phyloP scores from a whole-genome alignment of 2,329 filamentous ascomycete species.

The Colletotrichum tropicicola region DNA sequence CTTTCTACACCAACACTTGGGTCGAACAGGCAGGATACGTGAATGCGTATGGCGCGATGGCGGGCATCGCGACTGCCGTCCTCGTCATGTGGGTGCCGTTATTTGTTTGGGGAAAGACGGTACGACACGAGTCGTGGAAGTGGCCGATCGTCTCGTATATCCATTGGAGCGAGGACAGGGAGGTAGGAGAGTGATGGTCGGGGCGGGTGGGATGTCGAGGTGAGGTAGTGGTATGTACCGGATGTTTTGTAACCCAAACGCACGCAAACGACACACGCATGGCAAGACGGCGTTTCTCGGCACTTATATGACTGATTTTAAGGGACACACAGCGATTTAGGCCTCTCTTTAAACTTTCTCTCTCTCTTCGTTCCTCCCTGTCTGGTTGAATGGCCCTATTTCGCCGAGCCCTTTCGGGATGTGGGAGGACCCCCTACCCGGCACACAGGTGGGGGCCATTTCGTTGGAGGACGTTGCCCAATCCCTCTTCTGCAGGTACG shows the following conservation, averaged over 20 bases:
- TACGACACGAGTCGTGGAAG: constrained; percentile 56
- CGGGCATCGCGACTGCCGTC: constrained; percentile 57
- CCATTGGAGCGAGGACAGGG: constrained; percentile 61
- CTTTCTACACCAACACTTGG: constrained; percentile 70
- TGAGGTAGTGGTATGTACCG: neutral
- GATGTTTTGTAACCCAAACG: neutral
- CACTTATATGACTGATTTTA: neutral
- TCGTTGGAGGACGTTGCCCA: neutral
- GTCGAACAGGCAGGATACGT: constrained; percentile 58
- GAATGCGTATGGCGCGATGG: constrained; percentile 65
- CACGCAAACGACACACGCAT: neutral
- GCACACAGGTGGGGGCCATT: constrained; percentile 4
- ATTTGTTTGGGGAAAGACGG: constrained; percentile 59
- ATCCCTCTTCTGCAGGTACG: neutral
- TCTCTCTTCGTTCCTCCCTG: neutral
- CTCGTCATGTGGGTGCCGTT: constrained; percentile 59
- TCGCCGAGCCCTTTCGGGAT: constrained; percentile 10
- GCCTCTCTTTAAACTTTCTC: neutral
- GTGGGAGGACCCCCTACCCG: constrained; percentile 20
- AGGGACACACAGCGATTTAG: neutral
- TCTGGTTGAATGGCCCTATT: neutral
- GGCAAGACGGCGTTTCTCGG: constrained; percentile 4
- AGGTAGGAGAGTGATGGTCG: constrained; percentile 58
- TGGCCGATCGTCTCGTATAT: constrained; percentile 57
- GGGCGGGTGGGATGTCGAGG: neutral